phyloP scores from a whole-genome alignment of 371 early-diverging fungal species.

The Conidiobolus coronatus region DNA sequence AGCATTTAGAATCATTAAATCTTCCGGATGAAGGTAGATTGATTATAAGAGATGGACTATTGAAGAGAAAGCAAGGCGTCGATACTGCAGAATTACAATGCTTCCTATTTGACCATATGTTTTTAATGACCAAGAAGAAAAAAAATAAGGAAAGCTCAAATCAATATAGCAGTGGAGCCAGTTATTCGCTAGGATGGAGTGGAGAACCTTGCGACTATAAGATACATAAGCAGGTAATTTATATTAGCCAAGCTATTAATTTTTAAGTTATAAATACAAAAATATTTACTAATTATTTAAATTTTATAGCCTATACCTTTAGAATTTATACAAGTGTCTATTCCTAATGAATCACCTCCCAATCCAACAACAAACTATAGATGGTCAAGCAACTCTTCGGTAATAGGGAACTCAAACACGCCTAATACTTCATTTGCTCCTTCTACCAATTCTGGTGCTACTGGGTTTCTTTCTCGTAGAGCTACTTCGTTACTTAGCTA shows the following conservation, averaged over 20 bases:
- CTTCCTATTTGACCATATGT: slow-evolving; percentile 65
- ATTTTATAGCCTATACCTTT: slow-evolving; percentile 40
- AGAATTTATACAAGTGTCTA: slow-evolving; percentile 34
- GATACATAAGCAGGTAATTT: slow-evolving; percentile 21
- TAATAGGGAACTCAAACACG: too few species aligned
- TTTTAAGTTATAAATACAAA: not conserved
- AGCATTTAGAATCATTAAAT: slow-evolving; percentile 25
- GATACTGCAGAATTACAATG: slow-evolving; percentile 42
- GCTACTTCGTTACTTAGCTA: slow-evolving; percentile 15
- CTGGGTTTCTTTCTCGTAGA: slow-evolving; percentile 6
- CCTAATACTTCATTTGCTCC: too few species aligned
- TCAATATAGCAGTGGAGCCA: too few species aligned
- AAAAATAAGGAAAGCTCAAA: slow-evolving; percentile 14
- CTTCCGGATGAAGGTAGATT: slow-evolving; percentile 40
- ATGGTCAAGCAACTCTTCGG: too few species aligned
- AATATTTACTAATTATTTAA: not conserved
- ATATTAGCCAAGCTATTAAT: not conserved
- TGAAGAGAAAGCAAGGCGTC: slow-evolving; percentile 39
- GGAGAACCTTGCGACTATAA: slow-evolving; percentile 33
- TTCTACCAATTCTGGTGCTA: not conserved
- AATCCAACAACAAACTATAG: too few species aligned
- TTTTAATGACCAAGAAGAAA: slow-evolving; percentile 52
- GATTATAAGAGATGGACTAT: slow-evolving; percentile 51
- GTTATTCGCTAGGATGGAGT: too few species aligned
- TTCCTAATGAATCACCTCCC: slow-evolving; percentile 21